Conservation (phyloP, 2,329 filamentous ascomycete genomes). For the Penicillium sp. region DNA sequence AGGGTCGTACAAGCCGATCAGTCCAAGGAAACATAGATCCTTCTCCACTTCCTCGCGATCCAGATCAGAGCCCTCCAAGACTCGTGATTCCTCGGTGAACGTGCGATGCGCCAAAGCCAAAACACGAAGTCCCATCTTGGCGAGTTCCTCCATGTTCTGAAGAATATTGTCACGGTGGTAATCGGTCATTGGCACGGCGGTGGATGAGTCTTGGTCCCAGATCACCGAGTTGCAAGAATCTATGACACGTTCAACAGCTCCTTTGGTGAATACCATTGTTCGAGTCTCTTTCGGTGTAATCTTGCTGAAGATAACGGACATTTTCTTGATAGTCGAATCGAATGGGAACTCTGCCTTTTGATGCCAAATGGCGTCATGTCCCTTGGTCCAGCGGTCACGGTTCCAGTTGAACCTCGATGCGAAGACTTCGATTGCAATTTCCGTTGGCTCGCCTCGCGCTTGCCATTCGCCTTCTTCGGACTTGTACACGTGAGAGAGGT, state of each 20-base stretch:
- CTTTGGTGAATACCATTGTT: constrained; percentile 3
- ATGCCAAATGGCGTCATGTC: constrained; percentile 49
- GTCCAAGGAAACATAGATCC: constrained; percentile 44
- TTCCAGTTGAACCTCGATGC: constrained; percentile 56
- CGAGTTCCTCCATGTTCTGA: constrained; percentile 64
- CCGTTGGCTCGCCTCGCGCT: constrained; percentile 64
- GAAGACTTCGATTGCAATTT: constrained; percentile 71
- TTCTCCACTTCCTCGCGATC: neutral
- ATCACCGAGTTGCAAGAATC: neutral
- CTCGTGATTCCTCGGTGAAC: neutral
- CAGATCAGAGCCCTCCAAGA: neutral
- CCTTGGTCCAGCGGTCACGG: constrained; percentile 41
- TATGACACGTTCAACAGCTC: neutral
- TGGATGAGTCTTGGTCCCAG: neutral
- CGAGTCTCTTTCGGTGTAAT: constrained; percentile 17
- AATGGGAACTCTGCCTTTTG: constrained; percentile 66
- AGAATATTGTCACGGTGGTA: constrained; percentile 56
- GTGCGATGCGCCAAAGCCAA: constrained; percentile 58
- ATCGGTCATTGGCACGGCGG: constrained; percentile 48
- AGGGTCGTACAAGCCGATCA: constrained; percentile 79
- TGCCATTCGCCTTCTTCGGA: constrained; percentile 55
- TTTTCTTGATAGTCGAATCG: constrained; percentile 69
- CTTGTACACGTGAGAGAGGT: constrained; percentile 60
- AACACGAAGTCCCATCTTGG: constrained; percentile 63
- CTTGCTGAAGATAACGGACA: constrained; percentile 63